phyloP scores from a whole-genome alignment of 2,329 filamentous ascomycete species.

The Neonectria ditissima region DNA sequence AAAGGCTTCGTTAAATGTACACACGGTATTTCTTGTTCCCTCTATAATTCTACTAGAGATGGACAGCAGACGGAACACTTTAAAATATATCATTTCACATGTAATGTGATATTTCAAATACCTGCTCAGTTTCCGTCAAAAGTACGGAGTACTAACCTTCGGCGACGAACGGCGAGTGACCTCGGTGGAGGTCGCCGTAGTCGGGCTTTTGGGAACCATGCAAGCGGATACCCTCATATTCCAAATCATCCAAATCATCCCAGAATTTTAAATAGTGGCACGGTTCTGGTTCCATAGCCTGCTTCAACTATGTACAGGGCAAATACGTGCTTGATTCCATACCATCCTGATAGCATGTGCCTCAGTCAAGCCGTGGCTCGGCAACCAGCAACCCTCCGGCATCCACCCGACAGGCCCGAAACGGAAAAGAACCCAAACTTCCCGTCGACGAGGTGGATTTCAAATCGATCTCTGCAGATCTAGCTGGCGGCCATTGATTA shows the following conservation, averaged over 20 bases:
- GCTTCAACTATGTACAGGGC: neutral
- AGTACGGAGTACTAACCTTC: neutral
- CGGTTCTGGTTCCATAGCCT: neutral
- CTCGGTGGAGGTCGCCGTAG: neutral
- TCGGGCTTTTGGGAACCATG: neutral
- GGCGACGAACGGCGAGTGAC: conserved; percentile 3
- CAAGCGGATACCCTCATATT: neutral
- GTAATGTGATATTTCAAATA: neutral
- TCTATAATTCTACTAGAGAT: neutral
- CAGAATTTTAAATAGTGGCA: neutral
- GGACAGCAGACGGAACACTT: neutral
- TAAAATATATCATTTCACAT: neutral
- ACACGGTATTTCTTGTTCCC: neutral
- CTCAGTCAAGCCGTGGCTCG: conserved; percentile 8
- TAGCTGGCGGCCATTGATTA: conserved; percentile 34
- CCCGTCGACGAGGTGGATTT: conserved; percentile 39
- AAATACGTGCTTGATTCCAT: neutral
- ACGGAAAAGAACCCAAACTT: conserved; percentile 34
- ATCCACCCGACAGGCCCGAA: conserved; percentile 12
- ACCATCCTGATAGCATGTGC: neutral
- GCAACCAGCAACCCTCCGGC: conserved; percentile 4
- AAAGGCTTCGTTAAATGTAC: neutral
- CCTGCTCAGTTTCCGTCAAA: neutral
- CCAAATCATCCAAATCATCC: neutral
- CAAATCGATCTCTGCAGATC: conserved; percentile 40